phyloP scores from a whole-genome alignment of 805 yeast genomes.

The Yarrowia sp. region DNA sequence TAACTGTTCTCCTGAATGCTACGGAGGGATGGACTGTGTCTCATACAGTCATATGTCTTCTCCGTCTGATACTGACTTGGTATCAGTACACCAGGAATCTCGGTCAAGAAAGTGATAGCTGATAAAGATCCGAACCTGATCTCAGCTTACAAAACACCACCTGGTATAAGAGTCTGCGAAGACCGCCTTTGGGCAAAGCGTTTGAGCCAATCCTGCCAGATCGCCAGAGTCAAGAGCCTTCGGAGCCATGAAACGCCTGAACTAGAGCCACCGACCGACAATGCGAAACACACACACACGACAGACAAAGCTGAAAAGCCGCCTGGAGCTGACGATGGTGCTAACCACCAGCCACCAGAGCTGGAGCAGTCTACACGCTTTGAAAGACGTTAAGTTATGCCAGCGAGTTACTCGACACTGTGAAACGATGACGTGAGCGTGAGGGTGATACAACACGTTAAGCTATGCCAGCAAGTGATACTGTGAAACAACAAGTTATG shows the following conservation, averaged over 20 bases:
- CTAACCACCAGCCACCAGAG: background rate
- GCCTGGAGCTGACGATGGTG: conserved; percentile 5
- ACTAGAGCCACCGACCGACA: conserved; percentile 2
- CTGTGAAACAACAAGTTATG: background rate
- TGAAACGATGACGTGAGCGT: background rate
- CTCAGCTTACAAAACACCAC: background rate
- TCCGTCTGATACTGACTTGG: conserved; percentile 1
- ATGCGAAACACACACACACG: background rate
- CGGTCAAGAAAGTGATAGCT: background rate
- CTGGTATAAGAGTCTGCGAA: conserved; percentile 3
- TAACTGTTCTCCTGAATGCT: background rate
- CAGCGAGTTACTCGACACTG: background rate
- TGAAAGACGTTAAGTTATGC: background rate
- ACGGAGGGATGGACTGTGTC: background rate
- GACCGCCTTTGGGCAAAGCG: conserved; percentile 3
- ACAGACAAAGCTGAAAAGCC: background rate
- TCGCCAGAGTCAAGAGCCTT: conserved; percentile 1
- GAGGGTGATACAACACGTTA: background rate
- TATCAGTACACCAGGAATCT: conserved; percentile 4
- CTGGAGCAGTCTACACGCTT: background rate
- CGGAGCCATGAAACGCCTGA: no score
- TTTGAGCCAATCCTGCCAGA: background rate
- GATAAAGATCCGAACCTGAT: background rate
- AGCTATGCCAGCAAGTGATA: background rate
- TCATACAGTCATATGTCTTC: background rate